Evolutionary conservation across 345 rosid species (phyloP), one percentile per base, ranked within the genome.

Genomic region (Cardamine resedifolia): DNA sequence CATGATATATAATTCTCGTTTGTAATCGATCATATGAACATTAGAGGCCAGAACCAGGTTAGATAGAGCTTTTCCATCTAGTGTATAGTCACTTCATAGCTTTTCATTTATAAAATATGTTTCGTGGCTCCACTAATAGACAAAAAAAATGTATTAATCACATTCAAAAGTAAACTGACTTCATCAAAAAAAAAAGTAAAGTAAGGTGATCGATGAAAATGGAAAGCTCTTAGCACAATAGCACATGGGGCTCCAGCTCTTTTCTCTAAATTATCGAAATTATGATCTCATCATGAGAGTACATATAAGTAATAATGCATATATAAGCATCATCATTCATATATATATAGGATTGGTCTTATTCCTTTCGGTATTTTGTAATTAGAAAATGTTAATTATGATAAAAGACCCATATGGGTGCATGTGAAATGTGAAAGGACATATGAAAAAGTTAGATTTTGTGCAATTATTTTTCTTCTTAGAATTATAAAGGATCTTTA

Each of bases 361-460:
- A 67, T 60, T 74, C 45, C 72, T 51, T 50, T 50, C 9, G n/a
- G 3, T 39, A 30, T 41, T 51, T 52, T 59, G 44, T 66, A 19
- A 6, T 5, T 14, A 1, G n/a, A 18, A 39, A 33, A 66, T 59
- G 30, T 18, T 64, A 9, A 53, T 33, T 43, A 19, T 69, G 65
- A 61, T 6, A 18, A 27, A 62, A 27, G 19, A 5, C 50, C 59
- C 70, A 69, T 69, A 69, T 75, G 74, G 70, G 64, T 69, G 75
- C 79, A 75, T 75, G 79, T 75, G 79, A 69, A 68, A 18, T 62
- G 18, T 58, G 55, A 45, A 44, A 51, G 48, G 2, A 21, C 56
- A 59, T 28, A 75, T 52, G 23, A 41, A 24, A 75, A 68, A 75
- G 64, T 24, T 75, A 24, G 69, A 10, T 43, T 28, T 20, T 61